Evolutionary conservation across 73 alveolate genomes (phyloP), one percentile per base, ranked within the genome.

Genomic region (Uronychia binucleata): DNA sequence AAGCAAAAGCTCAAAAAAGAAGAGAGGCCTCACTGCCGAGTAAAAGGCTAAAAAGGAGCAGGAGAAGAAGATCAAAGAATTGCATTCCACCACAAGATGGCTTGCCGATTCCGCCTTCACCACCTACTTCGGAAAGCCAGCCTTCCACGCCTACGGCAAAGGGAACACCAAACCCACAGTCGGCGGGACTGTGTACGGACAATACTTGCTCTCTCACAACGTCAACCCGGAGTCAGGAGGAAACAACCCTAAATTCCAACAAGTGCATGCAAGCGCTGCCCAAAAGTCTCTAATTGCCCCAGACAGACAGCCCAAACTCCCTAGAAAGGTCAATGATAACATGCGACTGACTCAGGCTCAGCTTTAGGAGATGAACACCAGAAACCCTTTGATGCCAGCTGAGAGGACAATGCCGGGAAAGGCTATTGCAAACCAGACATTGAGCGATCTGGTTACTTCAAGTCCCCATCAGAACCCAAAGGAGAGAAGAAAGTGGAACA

Each of bases 121-220:
- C 34, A 97, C 99, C 32, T 97, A 95, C 86, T 97, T 96, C 82
- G 99, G 99, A 27, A 97, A 97, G 90, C 99, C 99, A 77, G 99
- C 99, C 11, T 97, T 97, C 91, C 99, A 94, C 84, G 91, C 94
- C 57, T 97, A 96, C 86, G 99, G 99, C 5, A 91, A 93, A 75
- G 98, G 98, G 1, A 97, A 97, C 88, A 91, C 96, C 1, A 95
- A 95, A 32, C 99, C 99, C 14, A 86, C 98, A 32, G 95, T 92
- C 74, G 99, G 99, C 26, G 99, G 99, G 0, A 74, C 87, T 60
- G 92, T 97, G 33, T 97, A 97, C 79, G 99, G 99, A 19, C 85
- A 97, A 79, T 97, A 97, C 87, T 91, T 97, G 98, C 93, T 96
- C 26, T 93, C 98, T 29, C 99, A 96, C 84, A 96, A 95, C 81